phyloP scores from a whole-genome alignment of 1,284 basidiomycete genomes.

The Anthracocystis panici-leucophaei region DNA sequence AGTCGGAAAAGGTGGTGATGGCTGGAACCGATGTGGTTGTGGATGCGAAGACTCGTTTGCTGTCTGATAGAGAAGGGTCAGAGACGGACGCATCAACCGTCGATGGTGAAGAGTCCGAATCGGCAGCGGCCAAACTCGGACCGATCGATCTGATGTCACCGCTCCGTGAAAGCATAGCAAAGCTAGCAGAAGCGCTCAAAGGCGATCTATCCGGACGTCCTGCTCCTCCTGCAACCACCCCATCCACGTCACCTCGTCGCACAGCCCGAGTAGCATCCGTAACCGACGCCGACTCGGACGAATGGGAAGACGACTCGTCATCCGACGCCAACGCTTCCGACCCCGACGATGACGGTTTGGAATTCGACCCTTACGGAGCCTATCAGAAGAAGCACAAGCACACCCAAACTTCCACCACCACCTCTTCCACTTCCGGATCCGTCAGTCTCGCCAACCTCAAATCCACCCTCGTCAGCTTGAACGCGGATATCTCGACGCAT shows the following conservation, averaged over 20 bases:
- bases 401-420: constrained; percentile 34
- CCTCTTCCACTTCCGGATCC: constrained; percentile 5
- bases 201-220: constrained; percentile 23
- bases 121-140: constrained; percentile 25
- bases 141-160: constrained; percentile 61
- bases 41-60: constrained; percentile 37
- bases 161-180: constrained; percentile 54
- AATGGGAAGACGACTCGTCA: constrained; percentile 46
- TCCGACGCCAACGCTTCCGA: constrained; percentile 7
- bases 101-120: constrained; percentile 7
- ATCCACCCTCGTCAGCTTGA: constrained; percentile 32
- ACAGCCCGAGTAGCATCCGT: constrained; percentile 27
- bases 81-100: constrained; percentile 14
- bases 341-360: constrained; percentile 51
- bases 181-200: constrained; percentile 46
- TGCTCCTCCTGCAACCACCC: background rate
- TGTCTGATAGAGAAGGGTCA: constrained; percentile 16
- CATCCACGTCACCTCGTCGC: constrained; percentile 3
- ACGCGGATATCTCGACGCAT: constrained; percentile 49
- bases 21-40: constrained; percentile 40
- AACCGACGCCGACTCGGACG: constrained; percentile 46
- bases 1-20: constrained; percentile 33
- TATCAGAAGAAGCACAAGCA: constrained; percentile 51
- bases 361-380: constrained; percentile 57
- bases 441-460: constrained; percentile 21